Evolutionary conservation across 2,329 filamentous ascomycete genomes (phyloP), one percentile per base, ranked within the genome.

Genomic region (Colletotrichum agaves): DNA sequence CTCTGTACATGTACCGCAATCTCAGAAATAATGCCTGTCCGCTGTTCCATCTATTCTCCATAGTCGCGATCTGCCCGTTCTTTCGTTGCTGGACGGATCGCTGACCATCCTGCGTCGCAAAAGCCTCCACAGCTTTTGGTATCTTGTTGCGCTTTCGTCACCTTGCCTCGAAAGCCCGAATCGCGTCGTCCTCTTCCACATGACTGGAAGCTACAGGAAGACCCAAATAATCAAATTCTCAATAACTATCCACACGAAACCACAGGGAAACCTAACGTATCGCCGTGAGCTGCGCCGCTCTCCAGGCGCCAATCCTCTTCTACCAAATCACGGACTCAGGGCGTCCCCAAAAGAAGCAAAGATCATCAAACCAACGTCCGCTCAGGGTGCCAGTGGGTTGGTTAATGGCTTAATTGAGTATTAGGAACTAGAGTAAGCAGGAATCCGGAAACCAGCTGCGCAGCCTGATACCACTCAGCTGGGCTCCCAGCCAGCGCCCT

Each of bases 41-140:
- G 27, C 27, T 17, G n/a, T 23, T 39, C 15, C 33, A 23, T 23
- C 56, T 13, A 13, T 31, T 47, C 17, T 15, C 23, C 31, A 37
- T 15, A 19, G 44, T 50, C 41, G 49, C 63, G 37, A 67, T 67
- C 64, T 58, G 61, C n/a, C 44, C n/a, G 44, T 53, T 19, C 21
- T 53, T 15, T 27, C 31, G 12, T 43, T 12, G 44, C 31, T 37
- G 44, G 39, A 37, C 46, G 33, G 60, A 63, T 67, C 61, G 61
- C 13, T 33, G 12, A 21, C 21, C 17, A 37, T 2, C 23, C 61
- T 49, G 46, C 49, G 39, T 64, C 37, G 23, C n/a, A 19, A 21
- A 21, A 50, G 35, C 44, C 43, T 58, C 49, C 12, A 33, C 56
- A n/a, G 27, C 17, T 17, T 41, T 43, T 58, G 19, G 35, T 37